These are phyloP conservation scores for Triadica sebifera DNA, from an alignment of 345 rosid genomes.

Conservation along the genomic window DNA sequence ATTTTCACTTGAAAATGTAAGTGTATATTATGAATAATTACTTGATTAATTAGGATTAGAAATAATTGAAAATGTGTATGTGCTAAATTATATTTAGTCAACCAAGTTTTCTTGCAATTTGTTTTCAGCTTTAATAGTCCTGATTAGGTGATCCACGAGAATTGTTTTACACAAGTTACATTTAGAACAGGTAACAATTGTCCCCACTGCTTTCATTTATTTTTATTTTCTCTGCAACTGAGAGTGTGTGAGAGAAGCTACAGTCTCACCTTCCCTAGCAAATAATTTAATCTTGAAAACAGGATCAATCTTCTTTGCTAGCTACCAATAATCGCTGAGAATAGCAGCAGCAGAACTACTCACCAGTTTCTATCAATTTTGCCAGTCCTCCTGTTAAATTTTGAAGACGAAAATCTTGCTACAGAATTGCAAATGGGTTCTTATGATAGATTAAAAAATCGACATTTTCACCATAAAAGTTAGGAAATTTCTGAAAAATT, in stretches of 20 bases:
- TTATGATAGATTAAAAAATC: no score
- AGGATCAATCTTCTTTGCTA: not conserved
- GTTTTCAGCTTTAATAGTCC: slow-evolving; percentile 14
- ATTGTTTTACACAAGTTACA: slow-evolving; percentile 19
- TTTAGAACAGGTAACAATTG: slow-evolving; percentile 12
- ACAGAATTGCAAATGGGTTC: no score
- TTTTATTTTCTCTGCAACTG: not conserved
- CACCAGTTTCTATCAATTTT: slow-evolving; percentile 2
- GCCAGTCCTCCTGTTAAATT: no score
- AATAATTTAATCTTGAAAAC: not conserved
- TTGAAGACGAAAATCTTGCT: no score
- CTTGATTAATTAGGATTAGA: no score
- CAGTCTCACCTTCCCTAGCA: not conserved
- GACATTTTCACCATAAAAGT: slow-evolving; percentile 7
- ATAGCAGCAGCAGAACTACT: not conserved
- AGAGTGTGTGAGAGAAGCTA: not conserved
- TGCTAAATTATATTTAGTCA: slow-evolving; percentile 13
- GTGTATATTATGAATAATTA: not conserved
- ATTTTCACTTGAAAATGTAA: no score
- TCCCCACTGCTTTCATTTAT: not conserved
- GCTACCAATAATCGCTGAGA: no score
- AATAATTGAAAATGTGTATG: not conserved
- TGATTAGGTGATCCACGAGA: slow-evolving; percentile 24
- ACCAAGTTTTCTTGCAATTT: slow-evolving; percentile 16
- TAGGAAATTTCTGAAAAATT: slow-evolving; percentile 11